Percentiles rank a stretch among this genome's conserved stretches.
Conservation (phyloP, 345 rosid genomes). For the Erucastrum elatum region DNA sequence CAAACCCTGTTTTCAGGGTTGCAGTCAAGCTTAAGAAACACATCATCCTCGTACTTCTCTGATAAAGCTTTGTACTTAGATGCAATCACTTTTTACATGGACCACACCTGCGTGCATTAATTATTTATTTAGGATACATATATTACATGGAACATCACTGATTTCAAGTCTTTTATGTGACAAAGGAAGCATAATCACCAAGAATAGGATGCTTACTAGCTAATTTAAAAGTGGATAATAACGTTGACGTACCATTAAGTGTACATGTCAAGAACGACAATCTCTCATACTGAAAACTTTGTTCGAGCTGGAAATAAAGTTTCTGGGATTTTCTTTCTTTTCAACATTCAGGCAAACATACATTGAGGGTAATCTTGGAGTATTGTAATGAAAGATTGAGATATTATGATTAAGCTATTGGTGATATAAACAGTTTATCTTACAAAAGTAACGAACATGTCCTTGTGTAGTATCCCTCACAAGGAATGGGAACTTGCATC, state of each 20-base stretch:
- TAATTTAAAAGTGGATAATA: too few relatives aligned
- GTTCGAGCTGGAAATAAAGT: not conserved
- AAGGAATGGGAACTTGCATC: not conserved
- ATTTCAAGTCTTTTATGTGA: too few relatives aligned
- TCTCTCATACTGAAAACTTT: constrained; percentile 6
- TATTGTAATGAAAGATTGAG: not conserved
- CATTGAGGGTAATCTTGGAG: not conserved
- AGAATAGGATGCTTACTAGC: too few relatives aligned
- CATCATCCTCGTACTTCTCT: constrained; percentile 73
- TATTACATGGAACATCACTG: not conserved
- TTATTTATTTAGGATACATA: not conserved
- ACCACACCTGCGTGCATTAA: constrained; percentile 77
- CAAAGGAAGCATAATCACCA: too few relatives aligned
- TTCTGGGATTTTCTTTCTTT: not conserved
- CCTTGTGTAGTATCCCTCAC: not conserved
- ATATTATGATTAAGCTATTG: not conserved
- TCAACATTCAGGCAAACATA: not conserved
- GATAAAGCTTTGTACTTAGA: constrained; percentile 79
- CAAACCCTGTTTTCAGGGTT: constrained; percentile 83
- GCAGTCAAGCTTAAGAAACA: constrained; percentile 94
- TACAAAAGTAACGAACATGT: not conserved
- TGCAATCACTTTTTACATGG: constrained; percentile 96
- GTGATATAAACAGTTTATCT: not conserved
- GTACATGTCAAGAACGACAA: too few relatives aligned
- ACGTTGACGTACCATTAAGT: too few relatives aligned